phyloP scores from a whole-genome alignment of 352 stramenopile genomes.

The Phytophthora sansomeana region DNA sequence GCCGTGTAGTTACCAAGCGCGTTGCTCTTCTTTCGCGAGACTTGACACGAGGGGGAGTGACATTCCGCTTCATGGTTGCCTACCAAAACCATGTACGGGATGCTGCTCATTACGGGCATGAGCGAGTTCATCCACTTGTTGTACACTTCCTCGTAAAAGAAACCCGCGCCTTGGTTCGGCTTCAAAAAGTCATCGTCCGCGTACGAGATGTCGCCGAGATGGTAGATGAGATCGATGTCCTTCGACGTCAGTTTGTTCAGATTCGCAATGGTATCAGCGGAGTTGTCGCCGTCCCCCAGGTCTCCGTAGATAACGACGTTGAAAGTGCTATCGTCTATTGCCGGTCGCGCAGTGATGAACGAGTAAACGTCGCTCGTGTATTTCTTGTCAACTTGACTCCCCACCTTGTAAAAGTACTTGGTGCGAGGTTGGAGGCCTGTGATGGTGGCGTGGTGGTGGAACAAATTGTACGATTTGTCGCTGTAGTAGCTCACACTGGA shows the following conservation, averaged over 20 bases:
- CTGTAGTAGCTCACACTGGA: conserved; percentile 54
- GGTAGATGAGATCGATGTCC: conserved; percentile 68
- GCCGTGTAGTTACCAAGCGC: conserved; percentile 83
- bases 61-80: conserved; percentile 93
- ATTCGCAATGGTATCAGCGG: conserved; percentile 43
- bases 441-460: conserved; percentile 50
- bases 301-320: conserved; percentile 69
- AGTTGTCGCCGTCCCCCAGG: conserved; percentile 52
- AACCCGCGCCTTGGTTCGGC: conserved; percentile 43
- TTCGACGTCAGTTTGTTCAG: conserved; percentile 46
- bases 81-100: conserved; percentile 87
- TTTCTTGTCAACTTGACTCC: conserved; percentile 28
- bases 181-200: conserved; percentile 40
- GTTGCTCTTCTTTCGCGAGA: conserved; percentile 56
- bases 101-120: conserved; percentile 50
- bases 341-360: conserved; percentile 45
- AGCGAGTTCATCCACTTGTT: conserved; percentile 87
- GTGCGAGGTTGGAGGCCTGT: conserved; percentile 37
- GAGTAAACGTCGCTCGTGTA: conserved; percentile 38
- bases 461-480: conserved; percentile 56
- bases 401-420: conserved; percentile 64
- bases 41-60: conserved; percentile 68
- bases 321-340: conserved; percentile 42
- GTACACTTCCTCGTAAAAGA: conserved; percentile 90
- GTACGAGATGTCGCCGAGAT: conserved; percentile 79